Evolutionary conservation across 1,284 basidiomycete species (phyloP), one percentile per base, ranked within the genome.

Genomic region (Marasmius tenuissimus): DNA sequence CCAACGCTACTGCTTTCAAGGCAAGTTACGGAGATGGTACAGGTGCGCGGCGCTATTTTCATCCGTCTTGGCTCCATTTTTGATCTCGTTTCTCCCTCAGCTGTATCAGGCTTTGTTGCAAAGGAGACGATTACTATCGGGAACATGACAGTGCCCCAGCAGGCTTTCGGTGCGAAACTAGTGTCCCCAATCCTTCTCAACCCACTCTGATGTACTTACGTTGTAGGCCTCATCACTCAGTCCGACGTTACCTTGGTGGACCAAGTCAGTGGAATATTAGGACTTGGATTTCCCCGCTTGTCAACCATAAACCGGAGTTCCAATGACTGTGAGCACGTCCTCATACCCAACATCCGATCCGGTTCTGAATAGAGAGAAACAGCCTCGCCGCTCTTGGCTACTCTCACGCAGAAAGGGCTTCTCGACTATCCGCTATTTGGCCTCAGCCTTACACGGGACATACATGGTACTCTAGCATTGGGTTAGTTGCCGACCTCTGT

Each of bases 401-500:
- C 75, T 18, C 75, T 92, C 58, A 84, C 86, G 12, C 79, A 87
- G 62, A 78, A 83, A 66, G 90, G 89, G 12, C 72, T 81, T 37
- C 73, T 93, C 50, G 82, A 85, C 48, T 93, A 92, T 70, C 91
- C 91, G 0, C 69, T 93, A 9, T 92, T 92, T 67, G 89, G 87
- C 18, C 66, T 93, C 37, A 86, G 81, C 66, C 75, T 93, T 63
- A 83, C 84, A 1, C 76, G 79, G 49, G 85, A 88, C 67, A 70
- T 74, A 2, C 81, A 78, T 27, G 91, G 91, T 5, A 83, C 85
- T 12, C 75, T 93, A 18, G 75, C 89, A 1, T 68, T 93, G 14
- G 90, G 89, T 88, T 27, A 27, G 27, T 27, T 27, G 27, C 67
- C 57, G 75, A 65, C 18, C 40, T 47, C 54, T 49, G 7, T 27